phyloP scores from a whole-genome alignment of 192 early-diverging fungal species.

The Geosiphon pyriformis region DNA sequence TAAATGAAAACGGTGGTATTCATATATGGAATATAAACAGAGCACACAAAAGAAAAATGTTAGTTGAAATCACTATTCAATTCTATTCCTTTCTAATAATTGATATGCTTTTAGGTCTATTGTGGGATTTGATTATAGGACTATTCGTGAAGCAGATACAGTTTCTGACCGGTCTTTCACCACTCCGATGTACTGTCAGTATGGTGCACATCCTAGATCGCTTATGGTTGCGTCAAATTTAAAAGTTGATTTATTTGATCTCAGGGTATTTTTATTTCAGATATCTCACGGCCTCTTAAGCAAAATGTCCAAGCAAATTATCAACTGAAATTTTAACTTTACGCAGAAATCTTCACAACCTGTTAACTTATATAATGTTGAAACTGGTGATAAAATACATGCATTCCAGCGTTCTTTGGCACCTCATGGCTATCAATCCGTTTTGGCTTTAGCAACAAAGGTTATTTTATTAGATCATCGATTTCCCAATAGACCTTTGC shows the following conservation, averaged over 20 bases:
- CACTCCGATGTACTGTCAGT: neutral
- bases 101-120: neutral
- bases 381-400: conserved; percentile 10
- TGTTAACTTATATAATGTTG: neutral
- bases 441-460: neutral
- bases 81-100: too few relatives aligned
- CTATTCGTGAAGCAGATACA: neutral
- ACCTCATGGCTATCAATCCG: neutral
- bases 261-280: conserved; percentile 10
- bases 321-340: neutral
- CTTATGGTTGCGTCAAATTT: conserved; percentile 9
- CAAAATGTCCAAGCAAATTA: neutral
- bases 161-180: neutral
- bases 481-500: conserved; percentile 19
- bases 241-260: conserved; percentile 8
- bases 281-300: neutral
- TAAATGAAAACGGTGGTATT: conserved; percentile 11
- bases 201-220: conserved; percentile 19
- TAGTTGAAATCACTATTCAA: too few relatives aligned
- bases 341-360: neutral
- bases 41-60: too few relatives aligned
- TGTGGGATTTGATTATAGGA: neutral
- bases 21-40: conserved; percentile 21
- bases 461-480: conserved; percentile 20
- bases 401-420: conserved; percentile 7